Conservation (phyloP, 179 eudicot species). For the Silene coronaria region DNA sequence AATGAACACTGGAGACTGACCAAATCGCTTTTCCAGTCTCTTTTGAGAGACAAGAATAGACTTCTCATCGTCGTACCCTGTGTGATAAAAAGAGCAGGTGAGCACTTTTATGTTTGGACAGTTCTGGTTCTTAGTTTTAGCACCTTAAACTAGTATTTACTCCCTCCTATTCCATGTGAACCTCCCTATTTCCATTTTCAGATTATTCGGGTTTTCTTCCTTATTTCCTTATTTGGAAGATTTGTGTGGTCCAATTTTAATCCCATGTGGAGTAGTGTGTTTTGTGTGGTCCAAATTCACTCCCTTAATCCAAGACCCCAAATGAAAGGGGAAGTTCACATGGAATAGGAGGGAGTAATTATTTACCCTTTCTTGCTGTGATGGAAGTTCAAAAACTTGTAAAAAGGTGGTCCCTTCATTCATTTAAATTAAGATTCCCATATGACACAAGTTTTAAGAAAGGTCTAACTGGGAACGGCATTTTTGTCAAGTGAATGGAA, state of each 20-base stretch:
- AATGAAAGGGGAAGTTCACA: too few relatives aligned
- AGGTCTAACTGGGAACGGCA: neutral
- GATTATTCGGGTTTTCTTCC: too few relatives aligned
- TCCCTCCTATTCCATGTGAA: too few relatives aligned
- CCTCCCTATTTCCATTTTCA: too few relatives aligned
- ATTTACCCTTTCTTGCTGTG: neutral
- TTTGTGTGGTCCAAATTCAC: too few relatives aligned
- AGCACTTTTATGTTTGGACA: constrained; percentile 3
- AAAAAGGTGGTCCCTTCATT: neutral
- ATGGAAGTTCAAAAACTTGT: neutral
- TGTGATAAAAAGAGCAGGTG: neutral
- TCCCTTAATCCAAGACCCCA: too few relatives aligned
- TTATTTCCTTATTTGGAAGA: too few relatives aligned
- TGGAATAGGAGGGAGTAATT: too few relatives aligned
- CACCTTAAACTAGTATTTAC: neutral
- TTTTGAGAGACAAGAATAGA: constrained; percentile 74
- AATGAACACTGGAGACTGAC: constrained; percentile 85
- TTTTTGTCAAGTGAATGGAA: neutral
- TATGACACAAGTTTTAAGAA: neutral
- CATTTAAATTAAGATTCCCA: neutral
- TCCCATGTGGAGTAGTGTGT: too few relatives aligned
- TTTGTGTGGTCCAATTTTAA: too few relatives aligned
- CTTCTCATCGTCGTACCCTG: constrained; percentile 69
- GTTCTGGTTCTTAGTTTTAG: neutral
- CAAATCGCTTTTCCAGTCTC: constrained; percentile 86